Evolutionary conservation across 495 filamentous ascomycete genomes (phyloP).

Genomic region (Penicillium ucsense): DNA sequence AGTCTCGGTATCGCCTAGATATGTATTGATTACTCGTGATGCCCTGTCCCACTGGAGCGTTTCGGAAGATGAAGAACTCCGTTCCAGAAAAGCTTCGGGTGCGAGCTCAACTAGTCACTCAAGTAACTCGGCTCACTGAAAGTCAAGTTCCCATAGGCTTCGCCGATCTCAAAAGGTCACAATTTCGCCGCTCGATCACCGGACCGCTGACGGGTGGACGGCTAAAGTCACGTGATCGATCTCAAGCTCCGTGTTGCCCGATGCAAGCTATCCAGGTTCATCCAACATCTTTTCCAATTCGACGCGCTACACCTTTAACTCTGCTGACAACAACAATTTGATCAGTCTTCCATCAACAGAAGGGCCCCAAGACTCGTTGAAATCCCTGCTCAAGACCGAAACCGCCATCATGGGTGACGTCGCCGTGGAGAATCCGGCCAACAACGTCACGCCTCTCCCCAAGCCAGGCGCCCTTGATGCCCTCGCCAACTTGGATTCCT

Average conservation of each 20-base stretch:
- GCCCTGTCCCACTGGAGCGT: too few species aligned
- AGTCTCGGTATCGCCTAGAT: too few species aligned
- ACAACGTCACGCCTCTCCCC: conserved; percentile 61
- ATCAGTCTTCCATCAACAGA: too few species aligned
- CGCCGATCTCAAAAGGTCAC: too few species aligned
- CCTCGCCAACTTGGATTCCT: conserved; percentile 80
- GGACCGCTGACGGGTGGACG: neutral
- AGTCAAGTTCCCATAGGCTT: too few species aligned
- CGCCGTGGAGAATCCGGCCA: conserved; percentile 68
- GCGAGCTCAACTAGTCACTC: too few species aligned
- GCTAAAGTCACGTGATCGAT: conserved; percentile 9
- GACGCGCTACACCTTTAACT: neutral
- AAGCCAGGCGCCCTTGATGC: conserved; percentile 67
- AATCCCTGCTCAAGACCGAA: neutral
- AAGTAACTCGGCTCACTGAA: too few species aligned
- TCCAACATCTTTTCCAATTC: conserved; percentile 2
- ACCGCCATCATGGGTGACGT: conserved; percentile 68
- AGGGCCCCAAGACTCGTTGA: too few species aligned
- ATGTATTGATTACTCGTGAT: too few species aligned
- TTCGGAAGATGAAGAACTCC: too few species aligned
- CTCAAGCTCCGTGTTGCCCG: conserved; percentile 9
- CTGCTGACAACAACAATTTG: neutral
- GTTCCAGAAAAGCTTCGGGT: too few species aligned
- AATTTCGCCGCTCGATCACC: too few species aligned
- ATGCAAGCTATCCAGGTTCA: conserved; percentile 8